phyloP scores from a whole-genome alignment of 2,329 filamentous ascomycete species.

The Sordariomycetes sp. region DNA sequence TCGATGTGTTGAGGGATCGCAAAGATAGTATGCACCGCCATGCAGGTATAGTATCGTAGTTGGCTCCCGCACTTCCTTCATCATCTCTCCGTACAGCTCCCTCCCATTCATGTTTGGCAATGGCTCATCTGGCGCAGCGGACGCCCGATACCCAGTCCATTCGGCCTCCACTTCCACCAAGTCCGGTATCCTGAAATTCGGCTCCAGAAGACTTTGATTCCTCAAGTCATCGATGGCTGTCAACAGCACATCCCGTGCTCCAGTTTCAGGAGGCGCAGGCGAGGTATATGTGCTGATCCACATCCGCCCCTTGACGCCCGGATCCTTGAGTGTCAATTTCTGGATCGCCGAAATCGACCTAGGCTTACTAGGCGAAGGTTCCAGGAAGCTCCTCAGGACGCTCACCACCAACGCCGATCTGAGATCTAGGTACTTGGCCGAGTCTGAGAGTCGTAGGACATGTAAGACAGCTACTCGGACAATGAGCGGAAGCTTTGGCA shows the following conservation, averaged over 20 bases:
- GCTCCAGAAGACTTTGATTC: slow-evolving; percentile 4
- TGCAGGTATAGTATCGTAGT: slow-evolving; percentile 66
- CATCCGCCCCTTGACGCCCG: slow-evolving; percentile 65
- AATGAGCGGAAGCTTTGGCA: slow-evolving; percentile 52
- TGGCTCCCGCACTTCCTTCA: slow-evolving; percentile 55
- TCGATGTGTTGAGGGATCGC: slow-evolving; percentile 62
- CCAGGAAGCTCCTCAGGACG: slow-evolving; percentile 58
- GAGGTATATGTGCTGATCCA: slow-evolving; percentile 71
- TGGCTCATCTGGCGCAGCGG: slow-evolving; percentile 36
- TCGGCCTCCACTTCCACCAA: slow-evolving; percentile 56
- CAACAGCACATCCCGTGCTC: slow-evolving; percentile 47
- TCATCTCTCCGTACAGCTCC: slow-evolving; percentile 56
- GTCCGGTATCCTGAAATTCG: slow-evolving; percentile 33
- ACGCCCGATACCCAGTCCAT: slow-evolving; percentile 63
- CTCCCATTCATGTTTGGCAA: slow-evolving; percentile 50
- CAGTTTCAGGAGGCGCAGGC: slow-evolving; percentile 46
- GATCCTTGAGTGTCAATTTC: slow-evolving; percentile 49
- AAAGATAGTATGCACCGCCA: slow-evolving; percentile 65
- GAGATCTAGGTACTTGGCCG: slow-evolving; percentile 69
- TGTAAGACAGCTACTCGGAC: slow-evolving; percentile 55
- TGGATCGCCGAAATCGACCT: slow-evolving; percentile 56
- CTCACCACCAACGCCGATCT: slow-evolving; percentile 64
- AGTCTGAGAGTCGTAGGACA: slow-evolving; percentile 57
- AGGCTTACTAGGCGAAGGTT: slow-evolving; percentile 30
- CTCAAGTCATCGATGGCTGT: slow-evolving; percentile 35